Base-by-base conservation (phyloP, 2,329 filamentous ascomycete species). In the Hypomyces rosellus region DNA sequence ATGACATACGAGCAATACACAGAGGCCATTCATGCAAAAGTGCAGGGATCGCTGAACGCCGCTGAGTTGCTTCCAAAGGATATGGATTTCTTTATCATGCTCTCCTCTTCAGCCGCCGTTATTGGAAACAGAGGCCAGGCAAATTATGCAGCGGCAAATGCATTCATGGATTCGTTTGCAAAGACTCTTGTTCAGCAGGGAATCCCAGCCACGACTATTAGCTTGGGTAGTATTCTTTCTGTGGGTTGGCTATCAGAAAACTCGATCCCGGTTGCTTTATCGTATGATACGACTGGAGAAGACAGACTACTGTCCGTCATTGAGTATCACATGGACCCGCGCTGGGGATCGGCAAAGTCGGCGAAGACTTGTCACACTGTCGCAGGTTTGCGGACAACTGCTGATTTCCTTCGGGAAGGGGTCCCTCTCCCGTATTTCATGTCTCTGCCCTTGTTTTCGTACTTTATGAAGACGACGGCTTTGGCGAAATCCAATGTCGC, bases 151-250 rank as follows among this genome's bases (percentile, higher is more conserved):
- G 61, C 66, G 0, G 65, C 58, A 12, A 54, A 55, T 41, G 41
- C 50, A 18, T 70, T 65, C 51, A 58, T 68, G 9, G 69, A 71
- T 51, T 46, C 54, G 2, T 65, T 71, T 18, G 64, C 65, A 1
- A 59, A 60, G 1, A 60, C 59, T 18, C 57, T 62, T 13, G 51
- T 54, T 5, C 34, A 41, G 3, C 55, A 57, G 1, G 65, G 64
- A 1, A 55, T 59, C 33, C 6, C 61, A 0, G 62, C 60, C 8
- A 53, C 58, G 1, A 58, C 64, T 0, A 34, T 70, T 5, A 60
- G 45, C 8, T 56, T 69, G 3, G 63, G 62, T 1, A 59, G 67
- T 54, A 63, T 72, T 36, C 58, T 59, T 4, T 15, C 12, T 3
- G 16, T 41, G 2, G 39, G 39, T 15, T 22, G 12, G 12, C 7